phyloP scores from a whole-genome alignment of 2,329 filamentous ascomycete genomes.

The Cryoendolithus antarcticus region DNA sequence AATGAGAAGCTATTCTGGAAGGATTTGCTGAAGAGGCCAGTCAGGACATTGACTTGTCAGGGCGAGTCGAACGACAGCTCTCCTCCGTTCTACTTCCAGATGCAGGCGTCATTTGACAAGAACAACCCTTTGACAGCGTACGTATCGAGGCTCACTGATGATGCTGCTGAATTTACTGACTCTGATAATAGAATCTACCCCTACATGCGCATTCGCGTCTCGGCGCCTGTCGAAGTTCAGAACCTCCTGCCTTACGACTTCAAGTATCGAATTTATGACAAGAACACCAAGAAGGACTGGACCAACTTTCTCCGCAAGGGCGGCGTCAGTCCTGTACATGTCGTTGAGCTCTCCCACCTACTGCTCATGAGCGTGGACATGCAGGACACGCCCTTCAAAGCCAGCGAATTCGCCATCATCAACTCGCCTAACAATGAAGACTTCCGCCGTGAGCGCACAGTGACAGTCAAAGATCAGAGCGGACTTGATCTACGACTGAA shows the following conservation, averaged over 20 bases:
- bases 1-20: slow-evolving; percentile 84
- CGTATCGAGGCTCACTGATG: slow-evolving; percentile 22
- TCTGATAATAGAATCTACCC: slow-evolving; percentile 59
- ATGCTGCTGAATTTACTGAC: slow-evolving; percentile 20
- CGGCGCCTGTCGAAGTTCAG: slow-evolving; percentile 84
- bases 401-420: slow-evolving; percentile 94
- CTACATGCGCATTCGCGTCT: slow-evolving; percentile 86
- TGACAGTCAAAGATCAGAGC: slow-evolving; percentile 75
- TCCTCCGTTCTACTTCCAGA: slow-evolving; percentile 90
- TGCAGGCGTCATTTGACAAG: slow-evolving; percentile 74
- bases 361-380: slow-evolving; percentile 87
- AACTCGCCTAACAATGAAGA: slow-evolving; percentile 81
- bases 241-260: slow-evolving; percentile 95
- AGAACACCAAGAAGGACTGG: slow-evolving; percentile 97
- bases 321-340: slow-evolving; percentile 91
- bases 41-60: slow-evolving; percentile 75
- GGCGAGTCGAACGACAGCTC: slow-evolving; percentile 67
- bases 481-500: slow-evolving; percentile 68
- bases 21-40: slow-evolving; percentile 73
- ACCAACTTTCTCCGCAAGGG: slow-evolving; percentile 95
- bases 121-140: slow-evolving; percentile 68
- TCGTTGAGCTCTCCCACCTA: slow-evolving; percentile 89
- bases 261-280: slow-evolving; percentile 98
- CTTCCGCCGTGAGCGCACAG: slow-evolving; percentile 67
- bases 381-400: slow-evolving; percentile 88